A percentile compares a stretch with the other conserved stretches of the same genome.
These are phyloP conservation scores for Syncephalastrum monosporum DNA, from an alignment of 371 early-diverging fungal genomes.

Conservation along the genomic window DNA sequence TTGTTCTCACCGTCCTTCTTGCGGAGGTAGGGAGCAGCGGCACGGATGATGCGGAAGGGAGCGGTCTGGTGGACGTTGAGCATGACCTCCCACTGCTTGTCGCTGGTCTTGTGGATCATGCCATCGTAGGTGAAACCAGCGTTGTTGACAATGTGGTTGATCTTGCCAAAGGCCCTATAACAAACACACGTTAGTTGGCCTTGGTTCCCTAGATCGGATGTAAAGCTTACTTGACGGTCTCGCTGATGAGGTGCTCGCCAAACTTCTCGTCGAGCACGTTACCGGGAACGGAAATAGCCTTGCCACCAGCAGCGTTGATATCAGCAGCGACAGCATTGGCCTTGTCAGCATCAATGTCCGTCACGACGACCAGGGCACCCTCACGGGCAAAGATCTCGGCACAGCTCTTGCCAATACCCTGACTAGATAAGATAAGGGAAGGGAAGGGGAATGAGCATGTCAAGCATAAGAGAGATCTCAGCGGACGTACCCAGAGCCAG, in stretches of 20 bases:
- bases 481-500: slow-evolving; percentile 68
- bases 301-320: slow-evolving; percentile 57
- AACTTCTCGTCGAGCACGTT: slow-evolving; percentile 55
- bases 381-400: slow-evolving; percentile 77
- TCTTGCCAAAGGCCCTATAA: slow-evolving; percentile 58
- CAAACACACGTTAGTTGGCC: background rate
- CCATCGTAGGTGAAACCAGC: slow-evolving; percentile 71
- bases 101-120: slow-evolving; percentile 70
- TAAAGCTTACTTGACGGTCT: slow-evolving; percentile 52
- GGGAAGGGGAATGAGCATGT: background rate
- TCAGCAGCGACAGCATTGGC: slow-evolving; percentile 61
- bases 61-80: slow-evolving; percentile 67
- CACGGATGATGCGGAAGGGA: slow-evolving; percentile 68
- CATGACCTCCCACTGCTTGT: slow-evolving; percentile 72
- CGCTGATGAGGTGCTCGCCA: slow-evolving; percentile 60
- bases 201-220: background rate
- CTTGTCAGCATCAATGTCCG: slow-evolving; percentile 65
- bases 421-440: slow-evolving; percentile 34
- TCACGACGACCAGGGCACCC: slow-evolving; percentile 72
- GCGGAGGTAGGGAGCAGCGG: slow-evolving; percentile 62
- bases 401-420: slow-evolving; percentile 80
- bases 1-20: slow-evolving; percentile 53
- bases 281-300: slow-evolving; percentile 62
- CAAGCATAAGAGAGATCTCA: background rate
- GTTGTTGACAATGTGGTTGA: slow-evolving; percentile 74